These are phyloP conservation scores for Lichtheimia hyalospora DNA, from an alignment of 371 early-diverging fungal species.

Conservation along the genomic window DNA sequence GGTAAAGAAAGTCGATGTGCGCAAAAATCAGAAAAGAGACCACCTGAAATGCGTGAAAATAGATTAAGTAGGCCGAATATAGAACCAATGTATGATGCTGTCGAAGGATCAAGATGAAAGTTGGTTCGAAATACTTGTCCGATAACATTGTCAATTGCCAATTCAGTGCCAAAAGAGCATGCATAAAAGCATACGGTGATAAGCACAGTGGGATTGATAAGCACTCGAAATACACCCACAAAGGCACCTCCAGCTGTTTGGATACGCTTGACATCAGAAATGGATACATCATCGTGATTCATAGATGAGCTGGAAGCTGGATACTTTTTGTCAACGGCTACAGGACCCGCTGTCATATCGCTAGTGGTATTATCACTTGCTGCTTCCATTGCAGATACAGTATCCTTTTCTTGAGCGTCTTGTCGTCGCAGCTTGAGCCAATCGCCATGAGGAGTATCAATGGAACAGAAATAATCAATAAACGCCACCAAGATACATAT, in stretches of 20 bases:
- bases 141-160: constrained; percentile 61
- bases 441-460: constrained; percentile 44
- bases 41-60: constrained; percentile 60
- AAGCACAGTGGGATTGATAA: constrained; percentile 31
- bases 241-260: constrained; percentile 6
- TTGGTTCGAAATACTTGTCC: constrained; percentile 27
- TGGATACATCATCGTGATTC: constrained; percentile 10
- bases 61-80: constrained; percentile 67
- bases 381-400: not conserved
- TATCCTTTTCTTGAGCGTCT: not conserved
- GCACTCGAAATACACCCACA: constrained; percentile 2
- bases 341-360: not conserved
- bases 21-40: constrained; percentile 39
- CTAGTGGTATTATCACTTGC: not conserved
- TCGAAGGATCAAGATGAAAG: constrained; percentile 40
- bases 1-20: constrained; percentile 8
- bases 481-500: constrained; percentile 44
- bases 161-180: constrained; percentile 66
- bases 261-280: constrained; percentile 12
- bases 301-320: not conserved
- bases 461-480: constrained; percentile 30
- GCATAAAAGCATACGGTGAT: constrained; percentile 57
- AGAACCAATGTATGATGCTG: constrained; percentile 54
- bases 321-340: not conserved
- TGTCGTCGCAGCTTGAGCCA: constrained; percentile 23